These are phyloP conservation scores for Candida berthetii DNA, from an alignment of 805 yeast genomes.

Conservation along the genomic window DNA sequence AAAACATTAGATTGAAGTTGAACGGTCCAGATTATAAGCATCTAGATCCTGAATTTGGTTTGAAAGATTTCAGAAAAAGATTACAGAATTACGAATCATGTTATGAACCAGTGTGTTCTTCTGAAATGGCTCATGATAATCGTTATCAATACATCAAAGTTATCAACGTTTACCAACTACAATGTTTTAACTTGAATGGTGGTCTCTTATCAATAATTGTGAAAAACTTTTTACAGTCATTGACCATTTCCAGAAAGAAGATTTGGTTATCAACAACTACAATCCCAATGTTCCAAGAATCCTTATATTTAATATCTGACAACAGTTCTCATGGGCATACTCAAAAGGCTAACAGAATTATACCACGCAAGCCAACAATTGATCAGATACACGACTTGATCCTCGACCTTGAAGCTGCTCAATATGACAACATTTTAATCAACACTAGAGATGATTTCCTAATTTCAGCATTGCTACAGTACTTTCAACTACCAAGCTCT, in stretches of 20 bases:
- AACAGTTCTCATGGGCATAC: background rate
- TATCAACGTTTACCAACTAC: slow-evolving; percentile 52
- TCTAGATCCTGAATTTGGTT: slow-evolving; percentile 15
- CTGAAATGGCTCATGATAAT: slow-evolving; percentile 34
- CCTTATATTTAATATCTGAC: background rate
- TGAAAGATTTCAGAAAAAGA: slow-evolving; percentile 34
- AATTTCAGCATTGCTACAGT: slow-evolving; percentile 15
- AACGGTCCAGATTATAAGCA: slow-evolving; percentile 25
- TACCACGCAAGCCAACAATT: slow-evolving; percentile 1
- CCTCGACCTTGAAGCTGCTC: slow-evolving; percentile 12
- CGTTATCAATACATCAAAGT: slow-evolving; percentile 55
- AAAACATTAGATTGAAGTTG: slow-evolving; percentile 24
- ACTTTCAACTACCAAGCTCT: slow-evolving; percentile 7
- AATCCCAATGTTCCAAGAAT: background rate
- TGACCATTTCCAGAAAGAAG: slow-evolving; percentile 13
- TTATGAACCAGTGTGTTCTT: slow-evolving; percentile 40
- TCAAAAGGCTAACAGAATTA: background rate
- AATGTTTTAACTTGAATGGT: slow-evolving; percentile 44
- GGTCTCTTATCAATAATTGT: slow-evolving; percentile 13
- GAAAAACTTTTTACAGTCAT: slow-evolving; percentile 12
- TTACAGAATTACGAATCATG: slow-evolving; percentile 46
- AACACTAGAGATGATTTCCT: slow-evolving; percentile 15
- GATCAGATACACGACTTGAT: slow-evolving; percentile 18
- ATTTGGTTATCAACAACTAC: slow-evolving; percentile 11
- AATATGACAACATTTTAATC: slow-evolving; percentile 9